Base-by-base conservation (phyloP, 2,329 filamentous ascomycete species). In the Tolypocladium album region DNA sequence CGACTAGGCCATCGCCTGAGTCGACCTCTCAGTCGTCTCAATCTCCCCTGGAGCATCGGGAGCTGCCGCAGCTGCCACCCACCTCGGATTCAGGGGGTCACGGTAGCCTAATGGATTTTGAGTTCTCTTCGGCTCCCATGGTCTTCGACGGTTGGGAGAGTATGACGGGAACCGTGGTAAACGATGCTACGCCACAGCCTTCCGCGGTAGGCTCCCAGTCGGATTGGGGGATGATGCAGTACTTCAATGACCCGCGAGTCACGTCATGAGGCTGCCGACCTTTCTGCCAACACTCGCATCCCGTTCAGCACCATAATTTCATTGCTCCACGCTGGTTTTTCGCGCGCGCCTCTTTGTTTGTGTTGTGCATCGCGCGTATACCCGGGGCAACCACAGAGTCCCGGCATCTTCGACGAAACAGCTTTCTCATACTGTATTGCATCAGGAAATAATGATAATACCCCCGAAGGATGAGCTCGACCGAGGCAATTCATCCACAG, bases 121-220 rank as follows among this genome's bases (percentile, higher is more conserved):
- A 78, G 58, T 78, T 74, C 62, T 73, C 75, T 38, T 69, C 75
- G 3, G 68, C 69, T 3, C 68, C 70, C 9, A 69, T 74, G 39
- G 68, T 73, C 12, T 76, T 77, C 53, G 72, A 76, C 2, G 74
- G 76, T 61, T 78, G 76, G 76, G 75, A 75, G 59, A 73, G 68
- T 59, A 69, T 77, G 38, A 65, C 70, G 31, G 70, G 71, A 27
- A 66, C 71, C 27, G 68, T 74, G 24, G 66, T 74, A 24, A 70
- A 63, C 39, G 61, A 62, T 12, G 59, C 65, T 27, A 68, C 65
- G 17, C 63, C 68, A 55, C 70, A 67, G n/a, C 67, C 67, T 52
- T 61, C 63, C 52, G 67, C 62, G 43, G 31, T 15, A 12, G 58
- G 39, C 8, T n/a, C 62, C 1, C 63, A 66, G 45, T 22, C 47